These are phyloP conservation scores for Chrysosporium queenslandicum DNA, from an alignment of 2,329 filamentous ascomycete genomes.

Conservation along the genomic window DNA sequence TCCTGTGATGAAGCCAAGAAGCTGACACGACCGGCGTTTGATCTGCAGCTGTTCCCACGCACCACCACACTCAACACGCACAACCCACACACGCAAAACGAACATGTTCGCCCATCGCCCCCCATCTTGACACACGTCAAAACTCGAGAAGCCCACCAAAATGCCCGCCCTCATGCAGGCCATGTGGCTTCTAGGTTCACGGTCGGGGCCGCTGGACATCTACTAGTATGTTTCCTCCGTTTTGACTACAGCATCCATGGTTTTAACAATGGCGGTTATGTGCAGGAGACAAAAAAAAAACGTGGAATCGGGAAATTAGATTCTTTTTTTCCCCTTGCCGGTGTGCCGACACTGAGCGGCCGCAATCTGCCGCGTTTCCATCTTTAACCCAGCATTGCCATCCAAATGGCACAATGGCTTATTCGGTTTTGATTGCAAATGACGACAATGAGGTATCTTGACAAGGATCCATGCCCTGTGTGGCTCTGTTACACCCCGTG, in stretches of 20 bases:
- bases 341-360: neutral
- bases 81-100: neutral
- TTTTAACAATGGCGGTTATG: no score
- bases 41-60: neutral
- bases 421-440: neutral
- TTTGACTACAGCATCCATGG: neutral
- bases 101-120: neutral
- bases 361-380: neutral
- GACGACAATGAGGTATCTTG: neutral
- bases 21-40: slow-evolving; percentile 7
- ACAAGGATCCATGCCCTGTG: neutral
- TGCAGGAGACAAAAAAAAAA: no score
- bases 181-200: slow-evolving; percentile 1
- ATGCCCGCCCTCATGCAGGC: neutral
- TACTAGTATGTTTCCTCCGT: neutral
- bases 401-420: neutral
- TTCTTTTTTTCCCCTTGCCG: neutral
- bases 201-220: neutral
- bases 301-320: slow-evolving; percentile 3
- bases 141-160: neutral
- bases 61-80: no score
- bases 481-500: neutral
- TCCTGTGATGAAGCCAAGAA: neutral
- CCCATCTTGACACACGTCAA: neutral
- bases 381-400: neutral